Evolutionary conservation across 768 basidiomycete genomes (phyloP).

Genomic region (Leccinum rimulosum): DNA sequence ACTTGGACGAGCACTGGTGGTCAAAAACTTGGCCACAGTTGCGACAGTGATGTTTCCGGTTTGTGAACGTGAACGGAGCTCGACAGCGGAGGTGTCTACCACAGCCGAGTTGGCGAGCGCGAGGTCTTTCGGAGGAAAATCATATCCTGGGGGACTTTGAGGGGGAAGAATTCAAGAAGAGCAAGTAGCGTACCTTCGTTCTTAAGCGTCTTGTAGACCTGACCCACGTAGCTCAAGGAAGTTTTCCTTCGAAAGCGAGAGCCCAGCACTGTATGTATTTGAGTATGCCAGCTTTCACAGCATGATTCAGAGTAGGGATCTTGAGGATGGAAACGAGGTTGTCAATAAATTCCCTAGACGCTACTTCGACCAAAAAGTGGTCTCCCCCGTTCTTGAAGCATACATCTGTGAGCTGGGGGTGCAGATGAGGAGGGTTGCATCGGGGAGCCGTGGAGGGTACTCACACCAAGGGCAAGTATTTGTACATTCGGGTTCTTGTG

Average conservation of each 20-base stretch:
- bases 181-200: conserved; percentile 58
- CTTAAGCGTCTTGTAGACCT: conserved; percentile 75
- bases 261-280: conserved; percentile 93
- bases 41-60: conserved; percentile 96
- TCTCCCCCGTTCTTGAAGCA: conserved; percentile 98
- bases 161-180: not conserved
- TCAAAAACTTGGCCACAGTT: conserved; percentile 98
- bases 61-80: conserved; percentile 88
- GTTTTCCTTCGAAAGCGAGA: conserved; percentile 81
- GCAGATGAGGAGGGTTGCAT: conserved; percentile 1
- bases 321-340: conserved; percentile 89
- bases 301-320: conserved; percentile 68
- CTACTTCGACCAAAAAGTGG: conserved; percentile 78
- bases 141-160: conserved; percentile 52
- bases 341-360: conserved; percentile 90
- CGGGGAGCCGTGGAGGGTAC: conserved; percentile 30
- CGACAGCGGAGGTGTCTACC: conserved; percentile 94
- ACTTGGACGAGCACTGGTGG: conserved; percentile 85
- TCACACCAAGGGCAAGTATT: conserved; percentile 77
- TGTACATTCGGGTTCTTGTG: conserved; percentile 98
- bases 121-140: conserved; percentile 79
- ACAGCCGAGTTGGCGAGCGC: conserved; percentile 71
- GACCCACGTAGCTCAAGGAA: conserved; percentile 67
- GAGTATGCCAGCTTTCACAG: conserved; percentile 80
- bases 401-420: conserved; percentile 72